A percentile compares a stretch with the other conserved stretches of the same genome.
phyloP scores from a whole-genome alignment of 1,284 basidiomycete species.

The Farysia itapuensis region DNA sequence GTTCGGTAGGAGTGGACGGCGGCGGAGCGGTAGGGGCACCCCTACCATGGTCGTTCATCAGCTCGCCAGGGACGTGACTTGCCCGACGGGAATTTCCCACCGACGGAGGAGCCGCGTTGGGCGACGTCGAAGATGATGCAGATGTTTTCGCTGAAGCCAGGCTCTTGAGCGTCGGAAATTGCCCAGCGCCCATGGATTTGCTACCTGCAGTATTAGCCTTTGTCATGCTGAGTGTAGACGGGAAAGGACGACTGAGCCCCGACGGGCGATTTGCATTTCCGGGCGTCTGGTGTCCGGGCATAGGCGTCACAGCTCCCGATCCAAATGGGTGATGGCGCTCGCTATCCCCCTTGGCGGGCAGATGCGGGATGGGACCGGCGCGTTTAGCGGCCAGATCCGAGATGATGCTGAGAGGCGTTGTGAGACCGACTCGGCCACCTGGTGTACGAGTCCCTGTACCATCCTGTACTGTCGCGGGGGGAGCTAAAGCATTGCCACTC shows the following conservation, averaged over 20 bases:
- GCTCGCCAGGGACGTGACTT: slow-evolving; percentile 33
- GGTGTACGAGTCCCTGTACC: slow-evolving; percentile 36
- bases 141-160: slow-evolving; percentile 6
- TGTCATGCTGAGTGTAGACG: slow-evolving; percentile 40
- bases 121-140: background rate
- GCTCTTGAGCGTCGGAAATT: slow-evolving; percentile 21
- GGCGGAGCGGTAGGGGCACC: slow-evolving; percentile 5
- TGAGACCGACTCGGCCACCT: slow-evolving; percentile 46
- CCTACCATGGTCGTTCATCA: slow-evolving; percentile 42
- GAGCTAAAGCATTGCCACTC: slow-evolving; percentile 25
- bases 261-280: slow-evolving; percentile 29
- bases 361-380: slow-evolving; percentile 22
- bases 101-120: background rate
- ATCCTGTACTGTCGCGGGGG: slow-evolving; percentile 13
- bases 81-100: slow-evolving; percentile 6
- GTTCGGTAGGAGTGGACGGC: slow-evolving; percentile 4
- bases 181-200: slow-evolving; percentile 19
- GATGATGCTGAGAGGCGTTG: slow-evolving; percentile 56
- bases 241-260: slow-evolving; percentile 17
- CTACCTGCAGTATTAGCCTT: slow-evolving; percentile 12
- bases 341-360: slow-evolving; percentile 24
- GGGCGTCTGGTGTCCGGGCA: slow-evolving; percentile 40
- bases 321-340: slow-evolving; percentile 53
- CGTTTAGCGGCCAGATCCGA: slow-evolving; percentile 57
- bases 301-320: slow-evolving; percentile 51